Evolutionary conservation across 257 asterid species (phyloP), one percentile per base, ranked within the genome.

Genomic region (Coffea eugenioides): DNA sequence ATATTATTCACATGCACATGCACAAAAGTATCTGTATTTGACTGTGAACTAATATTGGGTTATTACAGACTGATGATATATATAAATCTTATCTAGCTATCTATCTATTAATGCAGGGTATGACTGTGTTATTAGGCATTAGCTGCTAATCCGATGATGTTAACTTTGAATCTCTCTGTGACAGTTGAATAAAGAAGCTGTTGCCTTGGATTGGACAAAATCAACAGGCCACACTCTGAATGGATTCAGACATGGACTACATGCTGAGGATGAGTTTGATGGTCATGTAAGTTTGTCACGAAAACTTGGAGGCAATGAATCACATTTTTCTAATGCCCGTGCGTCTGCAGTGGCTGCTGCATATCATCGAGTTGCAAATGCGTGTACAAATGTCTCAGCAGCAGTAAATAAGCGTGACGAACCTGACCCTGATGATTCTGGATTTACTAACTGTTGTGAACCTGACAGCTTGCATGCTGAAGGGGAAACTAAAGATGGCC

Each of bases 101-200:
- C 31, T 21, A 75, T 15, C n/a, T 18, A 57, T 57, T 57, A 57
- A 57, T 57, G 64, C 64, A 16, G 64, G 62, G 15, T 15, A n/a
- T 57, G 23, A 15, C 25, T 57, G 64, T 25, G 16, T 16, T 57
- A 18, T 57, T 57, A 57, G 64, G 18, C 7, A 57, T 57, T 57
- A 16, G 20, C 13, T 49, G 14, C 13, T 52, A 54, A 54, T 54
- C 21, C 6, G 77, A 77, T 27, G 82, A 34, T 80, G 57, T 80
- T 67, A 62, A 76, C 76, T 25, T 62, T 69, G 82, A 66, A 62
- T 76, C 45, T 76, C 45, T 14, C 76, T 65, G 76, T 51, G 77
- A n/a, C 96, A 95, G 99, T 96, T 95, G 59, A 93, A 90, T 83
- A 82, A 90, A 82, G 99, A 95, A 80, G 97, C 98, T 78, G 88